Evolutionary conservation across 371 early-diverging fungal species (phyloP), one percentile per base, ranked within the genome.

Genomic region (Thermomucor indicae-seudaticae): DNA sequence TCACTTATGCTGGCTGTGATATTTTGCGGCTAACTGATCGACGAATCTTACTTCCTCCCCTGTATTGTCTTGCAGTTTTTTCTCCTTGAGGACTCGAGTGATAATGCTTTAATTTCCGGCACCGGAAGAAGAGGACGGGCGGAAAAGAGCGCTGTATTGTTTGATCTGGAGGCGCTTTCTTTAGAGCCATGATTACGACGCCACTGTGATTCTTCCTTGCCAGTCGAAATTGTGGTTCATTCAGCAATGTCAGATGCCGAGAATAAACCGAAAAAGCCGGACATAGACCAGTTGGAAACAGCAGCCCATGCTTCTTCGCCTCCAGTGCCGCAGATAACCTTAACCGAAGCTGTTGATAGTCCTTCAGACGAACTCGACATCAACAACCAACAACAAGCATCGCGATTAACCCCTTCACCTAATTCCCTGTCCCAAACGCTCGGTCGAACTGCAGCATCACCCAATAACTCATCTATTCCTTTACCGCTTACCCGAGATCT

Each of bases 401-500:
- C 31, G 8, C 42, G 51, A 35, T 49, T 51, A 22, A 47, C 60
- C 4, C 30, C 43, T 45, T 57, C 63, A 19, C 51, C 48, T 8
- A 40, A 57, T 11, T 41, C 53, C 3, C 27, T 52, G 14, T 48
- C 55, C 4, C 51, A 55, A 30, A 41, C 45, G n/a, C 2, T 34
- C 17, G 20, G 40, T 24, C 54, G 47, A 22, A 23, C 24, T 12
- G 17, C n/a, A 14, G 41, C 25, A 2, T 11, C 20, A 23, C 24
- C 45, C 6, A 28, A 10, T 10, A 24, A 11, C 27, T 53, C 50
- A 22, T 34, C 50, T 16, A 41, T 29, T 39, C 61, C 72, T 22
- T 50, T 75, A 32, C 75, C 75, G 7, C 47, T 75, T 4, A 75
- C 75, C n/a, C 66, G 70, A 43, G 75, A 75, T 41, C 31, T 69